A percentile compares a stretch with the other conserved stretches of the same genome.
These are phyloP conservation scores for Eucalyptus leucophloia DNA, from an alignment of 345 rosid genomes.

Conservation along the genomic window DNA sequence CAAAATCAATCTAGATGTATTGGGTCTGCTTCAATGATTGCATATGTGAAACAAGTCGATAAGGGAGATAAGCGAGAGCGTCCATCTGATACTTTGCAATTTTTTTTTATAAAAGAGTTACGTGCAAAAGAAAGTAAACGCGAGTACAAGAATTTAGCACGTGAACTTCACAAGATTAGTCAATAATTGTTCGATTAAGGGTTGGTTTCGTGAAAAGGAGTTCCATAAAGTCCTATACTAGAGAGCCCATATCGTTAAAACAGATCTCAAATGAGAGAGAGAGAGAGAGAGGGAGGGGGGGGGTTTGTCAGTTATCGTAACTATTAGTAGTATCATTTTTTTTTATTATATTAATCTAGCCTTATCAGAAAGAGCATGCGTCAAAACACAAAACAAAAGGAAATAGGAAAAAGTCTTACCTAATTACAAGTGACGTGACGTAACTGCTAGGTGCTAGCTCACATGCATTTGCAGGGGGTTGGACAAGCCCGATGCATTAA, in stretches of 20 bases:
- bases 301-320: neutral
- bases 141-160: neutral
- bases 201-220: neutral
- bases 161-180: neutral
- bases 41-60: neutral
- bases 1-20: neutral
- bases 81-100: neutral
- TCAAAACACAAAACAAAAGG: neutral
- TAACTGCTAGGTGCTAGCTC: neutral
- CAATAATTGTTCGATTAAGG: neutral
- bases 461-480: neutral
- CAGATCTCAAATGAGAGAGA: neutral
- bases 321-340: neutral
- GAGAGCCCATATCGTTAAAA: neutral
- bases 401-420: neutral
- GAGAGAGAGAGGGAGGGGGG: neutral
- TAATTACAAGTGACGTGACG: neutral
- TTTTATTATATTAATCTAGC: neutral
- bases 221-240: neutral
- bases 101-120: neutral
- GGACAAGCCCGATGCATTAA: neutral
- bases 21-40: neutral
- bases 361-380: neutral
- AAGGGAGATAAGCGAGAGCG: neutral
- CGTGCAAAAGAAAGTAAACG: neutral